These are phyloP conservation scores for Aspergillus persii DNA, from an alignment of 2,329 filamentous ascomycete genomes.

Conservation along the genomic window DNA sequence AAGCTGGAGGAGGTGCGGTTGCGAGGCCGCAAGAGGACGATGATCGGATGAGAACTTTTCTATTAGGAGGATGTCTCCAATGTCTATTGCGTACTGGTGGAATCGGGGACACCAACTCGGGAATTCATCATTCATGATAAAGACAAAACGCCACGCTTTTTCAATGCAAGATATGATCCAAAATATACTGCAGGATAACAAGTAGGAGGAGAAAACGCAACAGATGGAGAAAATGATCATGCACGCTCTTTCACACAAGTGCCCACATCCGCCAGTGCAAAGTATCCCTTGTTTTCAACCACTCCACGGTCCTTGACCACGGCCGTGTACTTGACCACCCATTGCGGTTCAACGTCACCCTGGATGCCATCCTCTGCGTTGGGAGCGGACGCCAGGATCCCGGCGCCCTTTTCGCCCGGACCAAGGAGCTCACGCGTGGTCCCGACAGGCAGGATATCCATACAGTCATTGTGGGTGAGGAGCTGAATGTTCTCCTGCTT, in stretches of 20 bases:
- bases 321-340: constrained; percentile 97
- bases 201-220: not conserved
- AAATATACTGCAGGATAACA: not conserved
- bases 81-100: not conserved
- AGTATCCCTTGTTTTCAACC: constrained; percentile 98
- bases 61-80: constrained; percentile 12
- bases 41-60: constrained; percentile 68
- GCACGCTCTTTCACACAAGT: constrained; percentile 40
- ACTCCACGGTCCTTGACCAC: constrained; percentile 92
- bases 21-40: constrained; percentile 93
- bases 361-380: constrained; percentile 56
- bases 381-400: constrained; percentile 66
- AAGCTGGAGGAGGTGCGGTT: constrained; percentile 88
- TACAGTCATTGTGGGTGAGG: constrained; percentile 90
- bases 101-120: constrained; percentile 1
- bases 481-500: constrained; percentile 80
- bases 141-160: constrained; percentile 24
- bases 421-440: constrained; percentile 83
- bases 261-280: constrained; percentile 74
- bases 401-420: constrained; percentile 67
- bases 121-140: constrained; percentile 10
- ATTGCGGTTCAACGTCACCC: constrained; percentile 80
- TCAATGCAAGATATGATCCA: not conserved
- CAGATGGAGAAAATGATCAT: constrained; percentile 16
- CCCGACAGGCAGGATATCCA: constrained; percentile 81